A percentile compares a stretch with the other conserved stretches of the same genome.
Evolutionary conservation across 2,329 filamentous ascomycete genomes (phyloP).

Genomic region (Paracamarosporium sp.): DNA sequence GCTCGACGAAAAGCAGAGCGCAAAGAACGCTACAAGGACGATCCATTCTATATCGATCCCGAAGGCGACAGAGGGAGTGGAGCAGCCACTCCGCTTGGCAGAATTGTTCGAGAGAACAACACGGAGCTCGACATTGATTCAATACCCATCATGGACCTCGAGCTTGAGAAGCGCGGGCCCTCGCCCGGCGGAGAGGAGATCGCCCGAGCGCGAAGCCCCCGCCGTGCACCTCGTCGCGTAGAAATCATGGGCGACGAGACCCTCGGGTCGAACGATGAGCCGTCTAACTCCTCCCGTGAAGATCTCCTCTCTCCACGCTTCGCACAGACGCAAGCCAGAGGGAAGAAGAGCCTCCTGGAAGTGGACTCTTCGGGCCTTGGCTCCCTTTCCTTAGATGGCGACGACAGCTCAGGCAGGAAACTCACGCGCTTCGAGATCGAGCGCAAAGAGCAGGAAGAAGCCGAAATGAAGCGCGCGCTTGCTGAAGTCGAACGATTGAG

Average conservation of each 20-base stretch:
- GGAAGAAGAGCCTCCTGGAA: conserved; percentile 74
- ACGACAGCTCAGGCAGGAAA: conserved; percentile 33
- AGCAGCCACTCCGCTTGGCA: conserved; percentile 78
- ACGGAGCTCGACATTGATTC: conserved; percentile 85
- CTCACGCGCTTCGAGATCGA: conserved; percentile 64
- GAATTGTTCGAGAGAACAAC: conserved; percentile 72
- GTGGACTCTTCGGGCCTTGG: conserved; percentile 87
- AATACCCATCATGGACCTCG: conserved; percentile 94
- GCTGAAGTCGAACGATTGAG: conserved; percentile 85
- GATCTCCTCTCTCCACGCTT: conserved; percentile 36
- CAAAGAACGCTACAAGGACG: conserved; percentile 82
- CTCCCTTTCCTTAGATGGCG: conserved; percentile 71
- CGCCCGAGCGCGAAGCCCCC: conserved; percentile 33
- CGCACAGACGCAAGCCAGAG: conserved; percentile 25
- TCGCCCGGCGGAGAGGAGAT: conserved; percentile 25
- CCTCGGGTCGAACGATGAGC: conserved; percentile 45
- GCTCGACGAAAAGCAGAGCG: conserved; percentile 79
- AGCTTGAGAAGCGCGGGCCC: conserved; percentile 62
- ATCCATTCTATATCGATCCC: conserved; percentile 88
- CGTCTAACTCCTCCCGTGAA: conserved; percentile 27
- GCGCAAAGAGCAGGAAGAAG: conserved; percentile 75
- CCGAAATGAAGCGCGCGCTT: conserved; percentile 87
- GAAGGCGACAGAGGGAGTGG: conserved; percentile 59
- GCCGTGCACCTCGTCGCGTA: conserved; percentile 43
- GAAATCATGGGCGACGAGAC: conserved; percentile 58